Evolutionary conservation across 1,284 basidiomycete species (phyloP), one percentile per base, ranked within the genome.

Genomic region (Mycosarcoma maydis): DNA sequence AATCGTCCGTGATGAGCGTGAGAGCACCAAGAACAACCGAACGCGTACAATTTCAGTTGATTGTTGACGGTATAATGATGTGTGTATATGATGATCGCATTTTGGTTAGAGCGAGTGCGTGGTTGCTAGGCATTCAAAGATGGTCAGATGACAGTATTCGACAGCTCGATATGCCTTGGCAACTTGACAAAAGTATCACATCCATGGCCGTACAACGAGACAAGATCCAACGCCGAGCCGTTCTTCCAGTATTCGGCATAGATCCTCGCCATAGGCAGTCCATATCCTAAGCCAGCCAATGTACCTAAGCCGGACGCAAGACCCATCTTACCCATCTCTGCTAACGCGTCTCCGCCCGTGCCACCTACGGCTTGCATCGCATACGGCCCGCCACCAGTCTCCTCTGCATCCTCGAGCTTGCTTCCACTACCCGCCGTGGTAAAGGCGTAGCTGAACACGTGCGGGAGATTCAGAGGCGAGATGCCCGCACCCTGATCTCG

Each of bases 371-470:
- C 87, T 86, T 36, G 89, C 89, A 75, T 86, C 84, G 14, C 90
- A 88, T 36, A 90, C 87, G 37, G 90, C 81, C 73, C 90, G 86
- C 70, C 91, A 88, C 45, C 89, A 87, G 42, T 88, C 87, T 75
- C 91, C 88, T 13, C 90, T 2, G 56, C 47, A 23, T 68, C 87
- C 85, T 49, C 85, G 83, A 30, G 89, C 90, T 78, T 93, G 91
- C 78, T 80, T 8, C 36, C 36, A 27, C 58, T 46, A 13, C 66
- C 57, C 0, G 85, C 90, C 3, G 92, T 94, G 3, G 92, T 93
- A 80, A 93, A 94, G 6, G 92, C 91, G 80, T 94, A 94, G 20
- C 90, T 91, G 82, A 94, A 94, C 54, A 94, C 90, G 46, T 88
- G 86, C 16, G 86, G 84, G 84, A 94, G 87, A 78, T 92, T 88